Percentiles rank a stretch among this genome's conserved stretches.
Evolutionary conservation across 441 rosid species (phyloP).

Genomic region (Biscutella auriculata): DNA sequence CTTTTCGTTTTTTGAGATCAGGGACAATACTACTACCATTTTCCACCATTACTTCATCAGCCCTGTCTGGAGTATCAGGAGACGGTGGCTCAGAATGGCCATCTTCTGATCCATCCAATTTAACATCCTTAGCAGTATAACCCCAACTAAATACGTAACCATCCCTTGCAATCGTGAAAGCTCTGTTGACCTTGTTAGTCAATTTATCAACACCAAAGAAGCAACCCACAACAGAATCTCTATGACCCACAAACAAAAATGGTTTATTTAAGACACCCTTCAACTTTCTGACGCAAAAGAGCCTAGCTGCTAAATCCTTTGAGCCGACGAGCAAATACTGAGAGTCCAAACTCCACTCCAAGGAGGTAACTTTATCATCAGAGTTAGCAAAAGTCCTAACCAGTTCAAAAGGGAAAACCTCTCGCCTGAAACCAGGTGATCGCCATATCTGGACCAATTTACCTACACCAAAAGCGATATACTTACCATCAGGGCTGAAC

Average conservation of each 20-base stretch:
- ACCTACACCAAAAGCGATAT: constrained; percentile 50
- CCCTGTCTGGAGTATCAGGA: constrained; percentile 51
- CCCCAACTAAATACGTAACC: constrained; percentile 76
- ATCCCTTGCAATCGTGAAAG: constrained; percentile 67
- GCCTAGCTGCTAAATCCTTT: constrained; percentile 71
- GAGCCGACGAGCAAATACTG: constrained; percentile 71
- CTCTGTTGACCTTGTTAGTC: constrained; percentile 38
- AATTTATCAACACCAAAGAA: constrained; percentile 71
- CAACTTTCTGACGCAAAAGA: constrained; percentile 60
- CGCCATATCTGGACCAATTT: constrained; percentile 63
- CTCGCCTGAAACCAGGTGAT: constrained; percentile 71
- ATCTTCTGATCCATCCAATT: constrained; percentile 17
- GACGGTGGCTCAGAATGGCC: constrained; percentile 38
- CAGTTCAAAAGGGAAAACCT: constrained; percentile 60
- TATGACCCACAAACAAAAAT: constrained; percentile 70
- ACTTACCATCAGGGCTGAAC: constrained; percentile 70
- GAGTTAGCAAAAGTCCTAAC: constrained; percentile 73
- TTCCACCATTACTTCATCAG: constrained; percentile 25
- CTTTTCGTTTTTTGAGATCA: constrained; percentile 45
- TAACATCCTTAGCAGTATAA: constrained; percentile 27
- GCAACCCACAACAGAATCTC: constrained; percentile 81
- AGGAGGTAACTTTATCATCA: constrained; percentile 47
- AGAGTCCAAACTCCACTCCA: constrained; percentile 78
- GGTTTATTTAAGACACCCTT: constrained; percentile 54
- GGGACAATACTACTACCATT: constrained; percentile 13